Percentiles rank a stretch among this genome's conserved stretches.
Evolutionary conservation across 2,329 filamentous ascomycete species (phyloP).

Genomic region (Leptoxyphium fumago): DNA sequence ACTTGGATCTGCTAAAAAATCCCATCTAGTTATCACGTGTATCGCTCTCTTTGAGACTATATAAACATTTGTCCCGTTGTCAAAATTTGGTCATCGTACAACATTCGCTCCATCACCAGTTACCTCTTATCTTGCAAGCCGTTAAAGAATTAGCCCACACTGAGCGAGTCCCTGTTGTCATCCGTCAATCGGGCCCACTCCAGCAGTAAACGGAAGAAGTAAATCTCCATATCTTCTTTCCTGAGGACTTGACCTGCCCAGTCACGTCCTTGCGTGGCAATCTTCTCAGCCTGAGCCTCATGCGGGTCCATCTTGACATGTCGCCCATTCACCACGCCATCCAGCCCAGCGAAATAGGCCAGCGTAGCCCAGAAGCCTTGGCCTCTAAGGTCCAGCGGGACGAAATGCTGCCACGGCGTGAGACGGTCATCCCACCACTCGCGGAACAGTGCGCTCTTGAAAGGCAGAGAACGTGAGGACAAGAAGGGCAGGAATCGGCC

Average conservation of each 20-base stretch:
- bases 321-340: conserved; percentile 31
- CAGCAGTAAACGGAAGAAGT: conserved; percentile 61
- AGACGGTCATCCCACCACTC: conserved; percentile 69
- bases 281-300: conserved; percentile 44
- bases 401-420: conserved; percentile 65
- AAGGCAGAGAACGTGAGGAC: conserved; percentile 50
- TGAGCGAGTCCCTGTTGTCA: conserved; percentile 36
- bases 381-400: conserved; percentile 59
- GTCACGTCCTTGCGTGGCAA: conserved; percentile 48
- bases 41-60: too few species aligned
- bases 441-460: conserved; percentile 57
- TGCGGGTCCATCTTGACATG: conserved; percentile 35
- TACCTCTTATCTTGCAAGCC: too few species aligned
- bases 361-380: conserved; percentile 61
- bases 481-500: conserved; percentile 51
- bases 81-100: too few species aligned
- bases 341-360: conserved; percentile 55
- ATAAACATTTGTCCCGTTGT: too few species aligned
- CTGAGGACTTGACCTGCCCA: conserved; percentile 51
- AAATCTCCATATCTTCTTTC: conserved; percentile 65
- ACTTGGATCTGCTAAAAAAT: too few species aligned
- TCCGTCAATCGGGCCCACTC: conserved; percentile 62
- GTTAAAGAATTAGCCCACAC: too few species aligned
- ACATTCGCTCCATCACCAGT: too few species aligned
- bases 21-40: too few species aligned